phyloP scores from a whole-genome alignment of 2,329 filamentous ascomycete genomes.

The Lasiodiplodia hormozganensis region DNA sequence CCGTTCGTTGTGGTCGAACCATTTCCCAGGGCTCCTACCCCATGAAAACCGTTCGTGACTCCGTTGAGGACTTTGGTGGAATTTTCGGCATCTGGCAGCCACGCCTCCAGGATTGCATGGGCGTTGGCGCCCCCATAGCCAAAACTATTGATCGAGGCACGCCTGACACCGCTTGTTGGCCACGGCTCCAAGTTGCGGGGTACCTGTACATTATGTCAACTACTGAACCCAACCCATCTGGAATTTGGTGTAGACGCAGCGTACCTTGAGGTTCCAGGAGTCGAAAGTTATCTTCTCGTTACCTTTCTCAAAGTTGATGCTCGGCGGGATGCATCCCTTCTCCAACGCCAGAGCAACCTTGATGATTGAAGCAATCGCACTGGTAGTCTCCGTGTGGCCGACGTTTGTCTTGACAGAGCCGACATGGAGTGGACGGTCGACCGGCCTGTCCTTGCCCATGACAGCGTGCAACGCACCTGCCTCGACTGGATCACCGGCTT shows the following conservation, averaged over 20 bases:
- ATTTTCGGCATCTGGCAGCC: too few species aligned
- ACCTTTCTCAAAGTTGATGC: conserved; percentile 39
- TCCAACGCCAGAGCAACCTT: conserved; percentile 48
- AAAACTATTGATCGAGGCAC: neutral
- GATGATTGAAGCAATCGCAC: conserved; percentile 47
- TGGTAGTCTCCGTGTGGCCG: conserved; percentile 51
- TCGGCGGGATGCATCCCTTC: conserved; percentile 41
- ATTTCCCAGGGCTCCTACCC: too few species aligned
- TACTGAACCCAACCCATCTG: too few species aligned
- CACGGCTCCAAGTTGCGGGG: neutral
- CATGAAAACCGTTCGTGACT: too few species aligned
- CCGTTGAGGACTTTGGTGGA: too few species aligned
- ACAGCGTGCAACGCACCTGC: conserved; percentile 29
- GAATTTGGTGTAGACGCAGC: too few species aligned
- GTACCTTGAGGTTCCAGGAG: too few species aligned
- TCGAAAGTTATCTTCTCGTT: conserved; percentile 9
- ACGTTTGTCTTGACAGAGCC: conserved; percentile 48
- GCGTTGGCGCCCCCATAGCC: neutral
- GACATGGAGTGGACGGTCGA: conserved; percentile 29
- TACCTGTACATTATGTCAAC: too few species aligned
- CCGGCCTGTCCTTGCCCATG: neutral
- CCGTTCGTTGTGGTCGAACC: too few species aligned
- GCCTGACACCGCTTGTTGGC: neutral
- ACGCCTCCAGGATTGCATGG: neutral
- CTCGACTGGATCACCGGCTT: conserved; percentile 32